Evolutionary conservation across 163 green algal species (phyloP).

Genomic region (Scenedesmus sp.): DNA sequence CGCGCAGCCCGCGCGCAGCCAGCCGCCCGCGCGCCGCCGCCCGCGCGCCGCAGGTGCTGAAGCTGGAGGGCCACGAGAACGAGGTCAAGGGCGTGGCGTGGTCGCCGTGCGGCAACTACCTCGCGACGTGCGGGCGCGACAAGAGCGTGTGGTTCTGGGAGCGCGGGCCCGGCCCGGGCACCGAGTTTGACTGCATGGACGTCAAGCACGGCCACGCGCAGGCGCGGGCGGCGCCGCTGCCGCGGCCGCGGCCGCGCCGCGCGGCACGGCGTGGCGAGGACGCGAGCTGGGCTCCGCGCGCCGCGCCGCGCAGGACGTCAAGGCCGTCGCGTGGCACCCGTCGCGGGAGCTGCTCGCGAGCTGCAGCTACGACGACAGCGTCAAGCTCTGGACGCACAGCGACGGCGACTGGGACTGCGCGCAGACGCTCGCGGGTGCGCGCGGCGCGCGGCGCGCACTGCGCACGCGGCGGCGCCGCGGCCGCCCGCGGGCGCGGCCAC

Average conservation of each 20-base stretch:
- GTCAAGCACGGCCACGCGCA: slow-evolving; percentile 89
- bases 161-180: slow-evolving; percentile 56
- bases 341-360: slow-evolving; percentile 86
- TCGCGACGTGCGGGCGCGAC: slow-evolving; percentile 96
- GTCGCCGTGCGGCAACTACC: slow-evolving; percentile 77
- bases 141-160: slow-evolving; percentile 96
- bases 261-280: background rate
- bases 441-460: background rate
- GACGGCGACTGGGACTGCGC: slow-evolving; percentile 85
- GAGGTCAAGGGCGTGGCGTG: slow-evolving; percentile 97
- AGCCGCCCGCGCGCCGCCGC: background rate
- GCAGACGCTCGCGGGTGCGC: slow-evolving; percentile 78
- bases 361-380: slow-evolving; percentile 91
- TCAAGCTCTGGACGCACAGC: slow-evolving; percentile 88
- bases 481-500: background rate
- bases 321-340: slow-evolving; percentile 94
- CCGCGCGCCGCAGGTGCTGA: slow-evolving; percentile 56
- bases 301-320: slow-evolving; percentile 90
- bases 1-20: background rate
- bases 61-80: slow-evolving; percentile 93
- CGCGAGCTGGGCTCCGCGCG: slow-evolving; percentile 10
- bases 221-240: slow-evolving; percentile 48
- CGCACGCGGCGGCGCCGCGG: background rate
- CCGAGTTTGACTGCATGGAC: slow-evolving; percentile 96
- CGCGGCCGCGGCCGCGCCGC: background rate